phyloP scores from a whole-genome alignment of 129 eudicot species.

The Helianthus annuus region DNA sequence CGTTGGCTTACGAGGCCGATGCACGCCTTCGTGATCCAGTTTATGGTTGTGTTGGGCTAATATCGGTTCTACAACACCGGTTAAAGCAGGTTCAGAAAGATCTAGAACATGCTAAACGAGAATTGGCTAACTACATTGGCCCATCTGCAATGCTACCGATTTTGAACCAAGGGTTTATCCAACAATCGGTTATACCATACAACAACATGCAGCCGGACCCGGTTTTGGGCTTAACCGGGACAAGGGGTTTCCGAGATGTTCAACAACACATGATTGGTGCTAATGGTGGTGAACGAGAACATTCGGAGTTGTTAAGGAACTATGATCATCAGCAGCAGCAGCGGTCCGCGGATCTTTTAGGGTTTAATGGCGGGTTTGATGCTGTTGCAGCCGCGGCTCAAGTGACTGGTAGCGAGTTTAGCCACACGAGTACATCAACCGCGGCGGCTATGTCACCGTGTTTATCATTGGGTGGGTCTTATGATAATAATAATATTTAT shows the following conservation, averaged over 20 bases:
- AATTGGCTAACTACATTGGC: constrained; percentile 62
- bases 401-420: constrained; percentile 28
- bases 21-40: constrained; percentile 83
- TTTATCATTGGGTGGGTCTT: constrained; percentile 37
- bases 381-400: constrained; percentile 30
- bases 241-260: constrained; percentile 34
- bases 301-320: constrained; percentile 17
- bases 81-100: constrained; percentile 68
- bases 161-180: constrained; percentile 51
- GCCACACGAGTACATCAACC: constrained; percentile 29
- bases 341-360: constrained; percentile 20
- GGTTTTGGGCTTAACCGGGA: constrained; percentile 44
- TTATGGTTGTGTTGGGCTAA: constrained; percentile 84
- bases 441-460: constrained; percentile 30
- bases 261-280: constrained; percentile 30
- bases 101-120: constrained; percentile 55
- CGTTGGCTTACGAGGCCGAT: constrained; percentile 84
- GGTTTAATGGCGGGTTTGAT: constrained; percentile 30
- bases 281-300: constrained; percentile 17
- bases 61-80: constrained; percentile 66
- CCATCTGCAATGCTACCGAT: constrained; percentile 72
- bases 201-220: constrained; percentile 56
- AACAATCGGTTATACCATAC: constrained; percentile 43
- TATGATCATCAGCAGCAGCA: constrained; percentile 22
- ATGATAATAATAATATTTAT: constrained; percentile 28